These are phyloP conservation scores for Boletus subcaerulescens DNA, from an alignment of 768 basidiomycete genomes.

Conservation along the genomic window DNA sequence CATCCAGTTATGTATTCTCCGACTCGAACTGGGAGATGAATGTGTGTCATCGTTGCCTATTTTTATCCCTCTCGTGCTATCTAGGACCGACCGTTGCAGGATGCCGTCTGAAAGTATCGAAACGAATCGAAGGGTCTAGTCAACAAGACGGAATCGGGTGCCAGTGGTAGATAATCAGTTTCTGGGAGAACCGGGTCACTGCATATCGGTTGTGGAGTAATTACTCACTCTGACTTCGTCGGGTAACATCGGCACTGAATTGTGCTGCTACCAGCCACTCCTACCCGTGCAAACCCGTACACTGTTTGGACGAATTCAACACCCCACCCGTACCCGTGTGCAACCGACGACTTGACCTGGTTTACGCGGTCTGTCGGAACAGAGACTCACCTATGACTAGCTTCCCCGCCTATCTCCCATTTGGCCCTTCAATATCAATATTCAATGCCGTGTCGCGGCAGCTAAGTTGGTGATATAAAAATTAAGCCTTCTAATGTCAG, in stretches of 20 bases:
- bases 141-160: too few relatives aligned
- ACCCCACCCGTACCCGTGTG: not conserved
- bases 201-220: too few relatives aligned
- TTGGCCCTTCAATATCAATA: conserved; percentile 1
- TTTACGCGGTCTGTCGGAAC: not conserved
- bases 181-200: too few relatives aligned
- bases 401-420: not conserved
- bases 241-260: too few relatives aligned
- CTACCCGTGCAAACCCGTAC: too few relatives aligned
- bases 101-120: not conserved
- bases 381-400: not conserved
- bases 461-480: conserved; percentile 12
- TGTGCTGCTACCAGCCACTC: too few relatives aligned
- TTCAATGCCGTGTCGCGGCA: not conserved
- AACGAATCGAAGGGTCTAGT: too few relatives aligned
- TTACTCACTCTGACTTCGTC: too few relatives aligned
- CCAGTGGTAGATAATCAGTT: too few relatives aligned
- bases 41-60: not conserved
- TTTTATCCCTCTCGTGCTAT: not conserved
- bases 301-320: too few relatives aligned
- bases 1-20: too few relatives aligned
- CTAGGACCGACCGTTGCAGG: not conserved
- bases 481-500: not conserved
- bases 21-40: not conserved
- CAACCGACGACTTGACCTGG: not conserved